phyloP scores from a whole-genome alignment of 163 green algal species.

The Volvox carteri region DNA sequence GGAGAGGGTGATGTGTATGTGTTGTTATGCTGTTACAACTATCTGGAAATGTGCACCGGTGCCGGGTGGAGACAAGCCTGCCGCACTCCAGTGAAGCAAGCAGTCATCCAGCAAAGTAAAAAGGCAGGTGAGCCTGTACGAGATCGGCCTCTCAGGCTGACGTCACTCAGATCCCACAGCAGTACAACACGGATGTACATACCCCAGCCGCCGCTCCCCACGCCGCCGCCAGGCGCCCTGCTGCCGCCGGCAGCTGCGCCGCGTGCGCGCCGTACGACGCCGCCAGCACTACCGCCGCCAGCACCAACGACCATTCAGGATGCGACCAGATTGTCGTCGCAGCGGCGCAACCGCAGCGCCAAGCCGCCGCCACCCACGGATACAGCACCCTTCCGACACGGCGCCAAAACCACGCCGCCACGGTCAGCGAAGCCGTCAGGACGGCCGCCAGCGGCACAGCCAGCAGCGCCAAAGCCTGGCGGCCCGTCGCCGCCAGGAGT shows the following conservation, averaged over 20 bases:
- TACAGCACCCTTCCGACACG: not conserved
- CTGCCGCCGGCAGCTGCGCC: constrained; percentile 1
- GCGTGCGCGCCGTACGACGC: constrained; percentile 24
- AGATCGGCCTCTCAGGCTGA: too few relatives aligned
- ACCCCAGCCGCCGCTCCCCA: not conserved
- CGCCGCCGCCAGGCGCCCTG: too few relatives aligned
- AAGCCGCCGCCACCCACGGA: not conserved
- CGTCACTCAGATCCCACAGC: too few relatives aligned
- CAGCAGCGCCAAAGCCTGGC: not conserved
- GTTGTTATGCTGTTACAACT: too few relatives aligned
- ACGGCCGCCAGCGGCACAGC: not conserved
- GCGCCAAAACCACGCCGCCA: not conserved
- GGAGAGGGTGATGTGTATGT: too few relatives aligned
- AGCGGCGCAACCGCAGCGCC: too few relatives aligned
- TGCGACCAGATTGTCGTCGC: not conserved
- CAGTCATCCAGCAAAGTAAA: too few relatives aligned
- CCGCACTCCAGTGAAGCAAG: too few relatives aligned
- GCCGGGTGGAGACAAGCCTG: too few relatives aligned
- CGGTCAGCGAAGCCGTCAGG: not conserved
- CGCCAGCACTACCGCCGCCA: not conserved
- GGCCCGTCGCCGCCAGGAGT: not conserved
- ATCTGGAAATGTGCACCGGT: too few relatives aligned
- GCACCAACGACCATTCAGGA: not conserved
- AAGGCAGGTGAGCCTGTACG: too few relatives aligned
- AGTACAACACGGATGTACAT: too few relatives aligned